phyloP scores from a whole-genome alignment of 2,329 filamentous ascomycete species.

The Anthostomella pinea region DNA sequence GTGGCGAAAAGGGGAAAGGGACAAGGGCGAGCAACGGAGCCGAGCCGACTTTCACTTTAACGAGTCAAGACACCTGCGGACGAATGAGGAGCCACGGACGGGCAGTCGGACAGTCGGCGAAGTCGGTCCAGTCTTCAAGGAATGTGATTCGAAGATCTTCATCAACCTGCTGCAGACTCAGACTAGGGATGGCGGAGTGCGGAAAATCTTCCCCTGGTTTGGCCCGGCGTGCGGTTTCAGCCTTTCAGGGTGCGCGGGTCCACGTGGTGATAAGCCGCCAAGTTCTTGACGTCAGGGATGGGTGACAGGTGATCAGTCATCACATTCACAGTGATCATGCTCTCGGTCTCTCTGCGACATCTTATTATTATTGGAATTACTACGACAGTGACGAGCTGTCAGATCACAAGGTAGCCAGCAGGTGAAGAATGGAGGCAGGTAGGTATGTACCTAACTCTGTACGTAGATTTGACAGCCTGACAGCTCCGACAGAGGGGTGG shows the following conservation, averaged over 20 bases:
- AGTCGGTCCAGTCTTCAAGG: conserved; percentile 7
- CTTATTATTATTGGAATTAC: too few relatives aligned
- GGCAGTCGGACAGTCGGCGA: not conserved
- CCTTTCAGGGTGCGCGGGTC: too few relatives aligned
- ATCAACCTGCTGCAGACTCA: not conserved
- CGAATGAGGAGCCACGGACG: conserved; percentile 1
- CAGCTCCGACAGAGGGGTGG: not conserved
- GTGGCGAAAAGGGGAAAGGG: not conserved
- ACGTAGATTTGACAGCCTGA: not conserved
- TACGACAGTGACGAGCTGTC: too few relatives aligned
- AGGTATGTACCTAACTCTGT: too few relatives aligned
- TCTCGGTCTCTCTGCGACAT: too few relatives aligned
- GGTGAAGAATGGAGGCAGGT: too few relatives aligned
- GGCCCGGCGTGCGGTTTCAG: conserved; percentile 26
- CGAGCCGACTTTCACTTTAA: too few relatives aligned
- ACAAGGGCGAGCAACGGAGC: not conserved
- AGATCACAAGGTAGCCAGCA: too few relatives aligned
- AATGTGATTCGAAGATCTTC: conserved; percentile 16
- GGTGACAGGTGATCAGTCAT: too few relatives aligned
- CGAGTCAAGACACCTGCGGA: too few relatives aligned
- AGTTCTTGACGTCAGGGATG: conserved; percentile 21
- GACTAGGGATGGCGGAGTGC: too few relatives aligned
- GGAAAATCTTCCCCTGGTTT: conserved; percentile 24
- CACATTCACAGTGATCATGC: too few relatives aligned
- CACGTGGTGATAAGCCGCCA: conserved; percentile 30